These are phyloP conservation scores for Canavalia gladiata DNA, from an alignment of 306 rosid species.

Conservation along the genomic window DNA sequence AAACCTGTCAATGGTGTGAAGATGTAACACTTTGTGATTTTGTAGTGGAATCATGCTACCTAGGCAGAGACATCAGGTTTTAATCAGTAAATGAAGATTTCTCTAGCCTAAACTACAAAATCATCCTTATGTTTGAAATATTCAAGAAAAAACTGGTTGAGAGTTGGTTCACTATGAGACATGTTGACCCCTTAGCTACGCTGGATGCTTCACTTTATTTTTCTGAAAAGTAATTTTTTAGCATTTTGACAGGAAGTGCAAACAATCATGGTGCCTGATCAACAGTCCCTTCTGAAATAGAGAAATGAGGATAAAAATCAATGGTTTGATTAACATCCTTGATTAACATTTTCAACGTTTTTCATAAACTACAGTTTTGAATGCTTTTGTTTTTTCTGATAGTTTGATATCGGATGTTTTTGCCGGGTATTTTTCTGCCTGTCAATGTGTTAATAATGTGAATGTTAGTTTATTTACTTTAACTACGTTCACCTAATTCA, in stretches of 20 bases:
- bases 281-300: constrained; percentile 10
- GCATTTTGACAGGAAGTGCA: constrained; percentile 16
- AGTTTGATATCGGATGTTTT: constrained; percentile 13
- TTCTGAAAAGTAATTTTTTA: neutral
- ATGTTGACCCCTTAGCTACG: neutral
- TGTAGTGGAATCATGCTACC: neutral
- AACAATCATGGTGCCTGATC: constrained; percentile 6
- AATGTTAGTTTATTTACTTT: neutral
- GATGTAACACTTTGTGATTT: neutral
- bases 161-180: constrained; percentile 18
- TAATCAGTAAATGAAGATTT: neutral
- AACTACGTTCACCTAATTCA: constrained; percentile 15
- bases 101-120: constrained; percentile 4
- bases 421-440: constrained; percentile 1
- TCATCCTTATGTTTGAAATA: constrained; percentile 4
- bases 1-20: constrained; percentile 23
- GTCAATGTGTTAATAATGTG: neutral
- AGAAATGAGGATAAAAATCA: constrained; percentile 11
- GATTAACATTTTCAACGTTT: neutral
- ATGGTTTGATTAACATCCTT: constrained; percentile 9
- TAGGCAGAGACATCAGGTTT: neutral
- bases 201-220: neutral
- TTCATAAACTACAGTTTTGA: constrained; percentile 14
- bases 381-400: constrained; percentile 5
- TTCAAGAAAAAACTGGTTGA: neutral